These are phyloP conservation scores for Fusarium liriodendri DNA, from an alignment of 2,329 filamentous ascomycete genomes.

Conservation along the genomic window DNA sequence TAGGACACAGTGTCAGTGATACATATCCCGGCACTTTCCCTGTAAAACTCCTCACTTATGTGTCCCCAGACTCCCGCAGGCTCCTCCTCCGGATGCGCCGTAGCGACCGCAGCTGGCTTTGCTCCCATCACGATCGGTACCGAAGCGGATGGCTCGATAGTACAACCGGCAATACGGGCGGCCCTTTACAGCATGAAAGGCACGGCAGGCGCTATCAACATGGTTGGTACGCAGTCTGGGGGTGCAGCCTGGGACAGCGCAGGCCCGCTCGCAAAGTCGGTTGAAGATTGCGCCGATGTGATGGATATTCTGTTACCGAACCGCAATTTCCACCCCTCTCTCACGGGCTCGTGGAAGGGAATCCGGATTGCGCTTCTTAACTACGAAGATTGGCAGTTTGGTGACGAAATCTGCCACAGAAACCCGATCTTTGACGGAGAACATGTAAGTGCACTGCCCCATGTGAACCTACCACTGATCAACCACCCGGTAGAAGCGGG, in stretches of 20 bases:
- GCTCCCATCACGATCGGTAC: slow-evolving; percentile 44
- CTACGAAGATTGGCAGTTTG: slow-evolving; percentile 7
- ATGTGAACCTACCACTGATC: neutral
- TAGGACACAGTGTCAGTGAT: slow-evolving; percentile 23
- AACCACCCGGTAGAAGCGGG: neutral
- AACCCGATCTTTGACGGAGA: neutral
- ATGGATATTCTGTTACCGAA: neutral
- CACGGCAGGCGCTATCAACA: slow-evolving; percentile 12
- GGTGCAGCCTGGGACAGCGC: neutral
- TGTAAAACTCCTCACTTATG: neutral
- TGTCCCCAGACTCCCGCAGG: slow-evolving; percentile 38
- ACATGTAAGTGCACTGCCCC: neutral
- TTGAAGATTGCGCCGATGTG: slow-evolving; percentile 3
- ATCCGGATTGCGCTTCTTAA: slow-evolving; percentile 1
- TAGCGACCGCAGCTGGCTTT: slow-evolving; percentile 41
- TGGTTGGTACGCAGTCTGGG: slow-evolving; percentile 5
- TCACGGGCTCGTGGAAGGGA: slow-evolving; percentile 2
- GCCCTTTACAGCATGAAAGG: slow-evolving; percentile 40
- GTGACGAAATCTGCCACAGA: neutral
- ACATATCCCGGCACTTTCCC: neutral
- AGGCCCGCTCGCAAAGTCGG: slow-evolving; percentile 12
- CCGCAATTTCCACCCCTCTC: neutral
- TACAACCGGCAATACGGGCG: slow-evolving; percentile 24
- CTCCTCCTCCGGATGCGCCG: slow-evolving; percentile 44
- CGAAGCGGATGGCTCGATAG: slow-evolving; percentile 43